Conservation (phyloP, 2,329 filamentous ascomycete species). For the Septoria petroselini region DNA sequence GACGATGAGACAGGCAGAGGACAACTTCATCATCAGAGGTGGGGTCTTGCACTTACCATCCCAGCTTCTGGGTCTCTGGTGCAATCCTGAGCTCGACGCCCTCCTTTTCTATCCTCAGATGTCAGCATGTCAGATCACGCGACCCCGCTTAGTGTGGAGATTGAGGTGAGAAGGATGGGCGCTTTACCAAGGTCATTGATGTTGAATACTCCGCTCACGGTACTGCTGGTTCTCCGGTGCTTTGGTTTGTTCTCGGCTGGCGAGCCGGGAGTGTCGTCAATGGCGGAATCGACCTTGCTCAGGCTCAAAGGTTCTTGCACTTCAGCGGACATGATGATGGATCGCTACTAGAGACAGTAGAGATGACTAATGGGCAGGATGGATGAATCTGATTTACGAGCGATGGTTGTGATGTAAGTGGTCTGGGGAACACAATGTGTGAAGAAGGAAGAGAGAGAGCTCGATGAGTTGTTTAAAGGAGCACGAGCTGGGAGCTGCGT, state of each 20-base stretch:
- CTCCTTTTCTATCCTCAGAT: conserved; percentile 61
- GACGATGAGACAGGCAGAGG: neutral
- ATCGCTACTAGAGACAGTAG: neutral
- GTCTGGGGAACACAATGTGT: neutral
- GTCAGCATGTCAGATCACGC: conserved; percentile 10
- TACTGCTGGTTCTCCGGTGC: conserved; percentile 70
- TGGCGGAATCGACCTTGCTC: conserved; percentile 82
- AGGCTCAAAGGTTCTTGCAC: conserved; percentile 52
- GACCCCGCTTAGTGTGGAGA: neutral
- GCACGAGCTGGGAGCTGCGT: neutral
- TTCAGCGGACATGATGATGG: conserved; percentile 51
- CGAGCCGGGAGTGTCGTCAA: conserved; percentile 67
- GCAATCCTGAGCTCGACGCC: conserved; percentile 69
- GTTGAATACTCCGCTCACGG: conserved; percentile 70
- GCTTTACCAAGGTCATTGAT: conserved; percentile 52
- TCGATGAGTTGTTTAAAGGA: too few relatives aligned
- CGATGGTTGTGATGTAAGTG: neutral
- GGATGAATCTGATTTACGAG: neutral
- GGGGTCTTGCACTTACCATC: conserved; percentile 63
- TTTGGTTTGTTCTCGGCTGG: conserved; percentile 64
- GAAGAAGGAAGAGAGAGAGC: neutral
- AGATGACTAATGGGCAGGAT: neutral
- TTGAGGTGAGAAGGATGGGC: neutral
- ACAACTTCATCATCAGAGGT: neutral
- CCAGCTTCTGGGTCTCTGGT: conserved; percentile 79